Conservation (phyloP, 176 grass and related monocot genomes). For the Triticum urartu region DNA sequence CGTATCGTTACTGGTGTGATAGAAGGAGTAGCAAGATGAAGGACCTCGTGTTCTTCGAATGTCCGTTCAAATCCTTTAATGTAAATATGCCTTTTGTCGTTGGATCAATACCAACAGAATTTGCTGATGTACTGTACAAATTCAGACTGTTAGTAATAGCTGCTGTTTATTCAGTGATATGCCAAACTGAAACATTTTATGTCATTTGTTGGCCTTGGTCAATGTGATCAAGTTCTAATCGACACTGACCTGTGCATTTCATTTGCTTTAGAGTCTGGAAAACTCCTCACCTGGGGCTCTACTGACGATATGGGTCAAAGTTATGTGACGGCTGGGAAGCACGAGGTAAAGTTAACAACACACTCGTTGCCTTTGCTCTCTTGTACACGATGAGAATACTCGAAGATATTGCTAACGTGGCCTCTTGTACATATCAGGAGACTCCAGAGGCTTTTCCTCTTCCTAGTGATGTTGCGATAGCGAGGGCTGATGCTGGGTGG, state of each 20-base stretch:
- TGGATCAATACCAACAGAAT: background rate
- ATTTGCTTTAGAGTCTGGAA: slow-evolving; percentile 70
- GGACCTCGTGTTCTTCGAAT: background rate
- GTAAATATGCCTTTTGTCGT: background rate
- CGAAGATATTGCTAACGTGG: slow-evolving; percentile 13
- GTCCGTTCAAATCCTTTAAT: background rate
- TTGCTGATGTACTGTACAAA: background rate
- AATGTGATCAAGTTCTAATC: background rate
- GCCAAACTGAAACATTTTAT: background rate
- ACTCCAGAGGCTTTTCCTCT: slow-evolving; percentile 93
- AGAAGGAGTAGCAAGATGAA: background rate
- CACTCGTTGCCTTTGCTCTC: slow-evolving; percentile 27
- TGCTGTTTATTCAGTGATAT: background rate
- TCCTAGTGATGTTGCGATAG: slow-evolving; percentile 65
- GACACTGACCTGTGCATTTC: slow-evolving; percentile 19
- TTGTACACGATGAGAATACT: background rate
- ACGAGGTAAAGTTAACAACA: slow-evolving; percentile 57
- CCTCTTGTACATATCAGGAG: slow-evolving; percentile 52
- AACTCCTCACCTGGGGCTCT: slow-evolving; percentile 94
- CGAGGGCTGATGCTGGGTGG: slow-evolving; percentile 89
- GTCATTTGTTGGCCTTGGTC: background rate
- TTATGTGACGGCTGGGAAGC: slow-evolving; percentile 93
- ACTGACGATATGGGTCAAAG: slow-evolving; percentile 97
- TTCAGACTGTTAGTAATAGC: background rate
- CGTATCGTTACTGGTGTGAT: background rate